Evolutionary conservation across 192 early-diverging fungal species (phyloP), one percentile per base, ranked within the genome.

Genomic region (Coemansia sp.): DNA sequence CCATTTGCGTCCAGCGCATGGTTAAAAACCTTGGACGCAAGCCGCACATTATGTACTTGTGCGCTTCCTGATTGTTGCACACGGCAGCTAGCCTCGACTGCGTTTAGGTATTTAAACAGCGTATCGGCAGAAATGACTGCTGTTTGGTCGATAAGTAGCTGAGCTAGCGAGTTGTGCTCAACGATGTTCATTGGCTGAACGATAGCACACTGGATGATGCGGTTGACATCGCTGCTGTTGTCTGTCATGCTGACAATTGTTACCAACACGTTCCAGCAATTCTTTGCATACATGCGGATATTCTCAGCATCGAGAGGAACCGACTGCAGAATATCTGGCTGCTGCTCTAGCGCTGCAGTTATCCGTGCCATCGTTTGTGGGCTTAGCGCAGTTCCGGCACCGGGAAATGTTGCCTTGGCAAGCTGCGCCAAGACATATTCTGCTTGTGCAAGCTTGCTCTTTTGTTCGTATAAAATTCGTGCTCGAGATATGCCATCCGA

Each of bases 31-130:
- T 63, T 67, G 23, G 68, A 62, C 12, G 68, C 65, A 11, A 70
- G 61, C 17, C 72, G 60, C 5, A 79, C 77, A 41, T 63, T 67
- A 50, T 74, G 62, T 32, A 65, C 58, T 55, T 62, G 67, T 24
- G 64, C 63, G 12, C 47, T 53, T 2, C 59, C 58, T 19, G 57
- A 32, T 19, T 52, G 53, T 50, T 65, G 67, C 23, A 55, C 4
- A 14, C 77, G 67, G 29, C 77, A 79, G 21, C 63, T 79, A n/a
- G 72, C 71, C 57, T 79, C 77, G 9, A 79, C 64, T 3, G 67
- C 77, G 27, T 71, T 62, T 59, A 79, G 50, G 56, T 79, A 79
- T 15, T 17, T 59, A 22, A 73, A 73, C 64, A 72, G 50, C 2
- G 72, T 74, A 1, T 70, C 64, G 0, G 63, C 19, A 0, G 57